Evolutionary conservation across 768 basidiomycete species (phyloP), one percentile per base, ranked within the genome.

Genomic region (Hygrophorus russula): DNA sequence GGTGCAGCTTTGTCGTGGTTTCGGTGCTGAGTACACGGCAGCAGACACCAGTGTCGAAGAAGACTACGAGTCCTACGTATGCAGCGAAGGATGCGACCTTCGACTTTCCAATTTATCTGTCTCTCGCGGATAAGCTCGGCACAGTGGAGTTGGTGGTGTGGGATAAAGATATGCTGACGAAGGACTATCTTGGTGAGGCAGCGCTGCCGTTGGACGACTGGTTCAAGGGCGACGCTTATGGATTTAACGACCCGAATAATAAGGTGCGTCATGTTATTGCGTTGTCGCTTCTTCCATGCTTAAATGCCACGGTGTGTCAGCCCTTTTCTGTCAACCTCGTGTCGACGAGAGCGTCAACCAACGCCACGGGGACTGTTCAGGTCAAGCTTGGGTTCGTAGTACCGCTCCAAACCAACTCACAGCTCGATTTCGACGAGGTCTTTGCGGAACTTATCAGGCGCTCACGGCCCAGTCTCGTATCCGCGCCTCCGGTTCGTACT

Each of bases 181-280:
- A 92, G 64, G 94, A 97, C 36, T 99, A 96, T 58, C 71, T 99
- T 12, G 96, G 96, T 12, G 94, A 99, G 60, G 73, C 76, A 4
- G 74, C 81, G 0, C 50, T 97, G 5, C 74, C 78, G 0, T 57
- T 94, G n/a, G 80, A 80, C 14, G 78, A 86, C 28, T 94, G 90
- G 89, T 96, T 92, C 11, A 51, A 53, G 31, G 44, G 42, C 14
- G 50, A 44, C 45, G 61, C 65, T 0, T 73, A 69, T 46, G 71
- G 55, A 9, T 91, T 74, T 62, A 70, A 76, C 36, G 77, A 83
- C 34, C 60, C 67, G 8, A 66, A 60, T n/a, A 89, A 92, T 55
- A 73, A 74, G 61, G 90, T 87, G 29, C 18, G 76, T 64, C n/a
- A n/a, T n/a, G n/a, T n/a, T n/a, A n/a, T n/a, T n/a, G n/a, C n/a